These are phyloP conservation scores for Piper betle DNA, from an alignment of 164 flowering plant species.

Conservation along the genomic window DNA sequence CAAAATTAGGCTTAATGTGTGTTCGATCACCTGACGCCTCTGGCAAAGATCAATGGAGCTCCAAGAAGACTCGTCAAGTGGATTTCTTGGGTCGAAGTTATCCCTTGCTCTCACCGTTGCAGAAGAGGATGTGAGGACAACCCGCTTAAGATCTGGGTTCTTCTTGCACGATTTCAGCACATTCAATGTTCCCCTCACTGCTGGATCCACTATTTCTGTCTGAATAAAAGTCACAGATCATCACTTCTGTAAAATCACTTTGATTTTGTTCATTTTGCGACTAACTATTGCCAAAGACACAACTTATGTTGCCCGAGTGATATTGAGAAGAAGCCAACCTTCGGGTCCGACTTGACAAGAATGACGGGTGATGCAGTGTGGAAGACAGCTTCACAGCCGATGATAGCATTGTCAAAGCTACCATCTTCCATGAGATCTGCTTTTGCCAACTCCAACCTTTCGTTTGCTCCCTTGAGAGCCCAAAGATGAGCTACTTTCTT, in stretches of 20 bases:
- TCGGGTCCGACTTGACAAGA: constrained; percentile 27
- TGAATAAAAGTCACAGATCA: constrained; percentile 3
- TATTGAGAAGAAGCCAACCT: constrained; percentile 24
- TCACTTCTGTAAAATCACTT: no score
- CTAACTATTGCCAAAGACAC: no score
- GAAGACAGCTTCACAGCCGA: constrained; percentile 14
- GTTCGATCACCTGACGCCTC: not conserved
- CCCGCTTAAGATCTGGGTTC: no score
- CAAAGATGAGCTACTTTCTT: constrained; percentile 32
- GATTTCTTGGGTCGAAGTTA: not conserved
- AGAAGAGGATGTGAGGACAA: no score
- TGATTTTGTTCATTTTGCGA: no score
- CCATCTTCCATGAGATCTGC: constrained; percentile 71
- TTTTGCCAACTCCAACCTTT: constrained; percentile 53
- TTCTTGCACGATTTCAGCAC: not conserved
- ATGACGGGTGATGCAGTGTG: no score
- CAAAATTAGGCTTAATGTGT: not conserved
- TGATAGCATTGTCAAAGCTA: constrained; percentile 70
- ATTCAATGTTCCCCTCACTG: constrained; percentile 47
- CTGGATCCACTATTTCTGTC: constrained; percentile 71
- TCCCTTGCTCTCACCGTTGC: no score
- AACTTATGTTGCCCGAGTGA: not conserved
- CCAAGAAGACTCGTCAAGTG: not conserved
- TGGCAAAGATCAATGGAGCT: not conserved
- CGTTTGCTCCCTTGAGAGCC: constrained; percentile 75